phyloP scores from a whole-genome alignment of 2,329 filamentous ascomycete species.

The Mycosphaerelloides madeirae region DNA sequence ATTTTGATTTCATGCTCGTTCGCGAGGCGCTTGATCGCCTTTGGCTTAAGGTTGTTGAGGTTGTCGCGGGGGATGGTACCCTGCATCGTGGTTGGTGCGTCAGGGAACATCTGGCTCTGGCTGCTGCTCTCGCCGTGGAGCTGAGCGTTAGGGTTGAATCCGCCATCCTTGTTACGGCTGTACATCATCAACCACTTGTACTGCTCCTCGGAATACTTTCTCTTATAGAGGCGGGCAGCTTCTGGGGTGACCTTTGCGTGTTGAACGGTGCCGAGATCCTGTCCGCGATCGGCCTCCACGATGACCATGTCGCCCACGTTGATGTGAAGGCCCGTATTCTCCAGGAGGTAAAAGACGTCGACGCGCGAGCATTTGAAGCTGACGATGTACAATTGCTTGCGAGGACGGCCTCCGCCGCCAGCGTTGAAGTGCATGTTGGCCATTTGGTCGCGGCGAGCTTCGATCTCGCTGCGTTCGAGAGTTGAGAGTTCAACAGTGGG shows the following conservation, averaged over 20 bases:
- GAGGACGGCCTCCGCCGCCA: conserved; percentile 34
- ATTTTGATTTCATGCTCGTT: conserved; percentile 85
- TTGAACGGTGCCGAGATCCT: conserved; percentile 88
- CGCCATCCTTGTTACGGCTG: conserved; percentile 43
- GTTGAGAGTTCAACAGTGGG: conserved; percentile 25
- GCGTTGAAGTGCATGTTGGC: conserved; percentile 26
- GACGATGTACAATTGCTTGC: conserved; percentile 73
- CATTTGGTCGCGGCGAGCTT: conserved; percentile 19
- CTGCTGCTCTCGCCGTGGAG: conserved; percentile 24
- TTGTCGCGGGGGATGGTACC: conserved; percentile 27
- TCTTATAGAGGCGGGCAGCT: conserved; percentile 80
- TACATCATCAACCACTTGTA: conserved; percentile 99
- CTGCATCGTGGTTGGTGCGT: conserved; percentile 25
- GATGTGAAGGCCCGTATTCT: conserved; percentile 86
- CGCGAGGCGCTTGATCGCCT: conserved; percentile 92
- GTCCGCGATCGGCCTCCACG: conserved; percentile 93
- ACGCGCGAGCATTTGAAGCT: conserved; percentile 94
- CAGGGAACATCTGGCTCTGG: conserved; percentile 8
- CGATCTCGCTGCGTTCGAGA: conserved; percentile 22
- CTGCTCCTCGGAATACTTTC: conserved; percentile 89
- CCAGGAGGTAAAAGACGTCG: conserved; percentile 95
- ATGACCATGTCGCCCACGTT: conserved; percentile 93
- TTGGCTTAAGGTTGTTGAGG: conserved; percentile 72
- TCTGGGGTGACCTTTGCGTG: conserved; percentile 84
- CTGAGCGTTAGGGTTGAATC: conserved; percentile 32